phyloP scores from a whole-genome alignment of 306 rosid species.

The Casuarina cunninghamiana region DNA sequence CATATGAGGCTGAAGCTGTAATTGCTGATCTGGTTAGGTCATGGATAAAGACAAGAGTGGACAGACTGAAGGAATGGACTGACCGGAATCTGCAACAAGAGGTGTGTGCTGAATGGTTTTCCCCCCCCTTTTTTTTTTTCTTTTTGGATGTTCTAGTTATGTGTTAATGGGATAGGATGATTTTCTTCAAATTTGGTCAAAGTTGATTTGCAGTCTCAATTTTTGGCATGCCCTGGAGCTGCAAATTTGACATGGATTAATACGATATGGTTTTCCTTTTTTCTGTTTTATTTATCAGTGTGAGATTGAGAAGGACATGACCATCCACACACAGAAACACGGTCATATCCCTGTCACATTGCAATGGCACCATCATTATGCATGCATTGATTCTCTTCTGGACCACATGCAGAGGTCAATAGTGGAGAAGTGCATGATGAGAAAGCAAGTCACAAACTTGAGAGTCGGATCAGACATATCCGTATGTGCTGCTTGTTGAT shows the following conservation, averaged over 20 bases:
- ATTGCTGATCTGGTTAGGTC: slow-evolving; percentile 65
- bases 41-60: slow-evolving; percentile 84
- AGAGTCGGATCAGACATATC: neutral
- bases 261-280: neutral
- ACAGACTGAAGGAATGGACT: slow-evolving; percentile 82
- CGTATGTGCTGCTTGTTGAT: neutral
- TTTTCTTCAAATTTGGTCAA: neutral
- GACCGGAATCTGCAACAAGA: slow-evolving; percentile 78
- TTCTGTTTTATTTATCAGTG: neutral
- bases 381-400: neutral
- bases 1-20: slow-evolving; percentile 86
- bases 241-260: neutral
- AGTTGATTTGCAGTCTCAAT: neutral
- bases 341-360: neutral
- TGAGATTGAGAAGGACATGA: neutral
- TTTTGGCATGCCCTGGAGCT: neutral
- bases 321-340: neutral
- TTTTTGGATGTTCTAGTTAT: neutral
- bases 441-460: neutral
- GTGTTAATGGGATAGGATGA: neutral
- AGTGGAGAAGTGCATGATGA: neutral
- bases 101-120: slow-evolving; percentile 43
- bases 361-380: neutral
- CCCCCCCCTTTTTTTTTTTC: too few relatives aligned
- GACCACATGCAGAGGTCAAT: neutral